Evolutionary conservation across 768 basidiomycete genomes (phyloP), one percentile per base, ranked within the genome.

Genomic region (Phylloporus rhodoxanthus): DNA sequence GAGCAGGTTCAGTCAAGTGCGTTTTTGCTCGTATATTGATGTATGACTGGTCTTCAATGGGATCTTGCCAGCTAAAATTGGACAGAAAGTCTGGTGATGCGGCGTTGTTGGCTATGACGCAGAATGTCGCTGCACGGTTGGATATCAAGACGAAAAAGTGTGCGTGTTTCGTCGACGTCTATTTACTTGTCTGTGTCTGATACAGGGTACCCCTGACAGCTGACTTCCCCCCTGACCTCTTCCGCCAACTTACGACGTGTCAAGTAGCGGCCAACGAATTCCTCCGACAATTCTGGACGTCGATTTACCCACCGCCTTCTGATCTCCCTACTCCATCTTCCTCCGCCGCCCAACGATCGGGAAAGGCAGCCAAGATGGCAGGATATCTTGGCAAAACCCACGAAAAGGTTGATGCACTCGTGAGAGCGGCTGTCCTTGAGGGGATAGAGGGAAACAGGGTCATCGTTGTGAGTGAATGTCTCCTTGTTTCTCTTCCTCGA

Each of bases 211-310:
- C 13, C 10, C 17, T 17, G 46, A 26, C 51, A 95, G 91, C 80
- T 52, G 84, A 88, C 34, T 82, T 99, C 29, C 89, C 92, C 1
- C 81, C 87, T 43, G 76, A 74, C 2, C 72, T 95, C 33, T 82
- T 90, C 58, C 75, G 81, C 48, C 84, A 92, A 69, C 86, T 97
- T 80, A 82, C 80, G 15, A 87, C 87, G 0, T 91, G 89, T 60
- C 92, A 96, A 62, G 91, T 91, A 1, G 87, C 94, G 3, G 86
- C 94, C 10, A 93, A 91, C 60, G 96, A 99, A 64, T 96, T 98
- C 65, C 74, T 99, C 13, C 84, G 95, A 25, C 96, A 98, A 64
- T 97, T 92, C 65, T 98, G 94, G 93, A 78, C 84, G 2, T 80
- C 91, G 2, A 79, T 88, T 43, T 87, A 91, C 54, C 94, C 92